Evolutionary conservation across 2,329 filamentous ascomycete genomes (phyloP), one percentile per base, ranked within the genome.

Genomic region (Dactylellina haptotyla): DNA sequence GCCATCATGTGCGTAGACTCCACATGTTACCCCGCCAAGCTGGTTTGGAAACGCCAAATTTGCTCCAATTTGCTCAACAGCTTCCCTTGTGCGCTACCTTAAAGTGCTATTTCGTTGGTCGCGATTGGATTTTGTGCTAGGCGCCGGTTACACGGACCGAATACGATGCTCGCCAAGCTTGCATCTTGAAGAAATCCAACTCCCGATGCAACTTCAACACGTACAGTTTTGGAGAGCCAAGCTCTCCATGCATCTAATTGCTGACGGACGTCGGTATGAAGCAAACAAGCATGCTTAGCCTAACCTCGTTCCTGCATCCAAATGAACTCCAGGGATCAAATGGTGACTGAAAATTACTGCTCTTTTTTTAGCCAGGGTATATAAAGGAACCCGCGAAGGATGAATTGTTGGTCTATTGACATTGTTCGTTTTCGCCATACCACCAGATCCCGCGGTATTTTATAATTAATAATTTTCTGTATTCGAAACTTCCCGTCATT

Each of bases 101-200:
- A 14, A 41, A 41, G 4, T 14, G 4, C 37, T 41, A 41, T 41
- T 41, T 41, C 14, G 12, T 16, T 41, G 4, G 12, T n/a, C 12
- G 20, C 8, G 4, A 46, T 5, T 51, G 20, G 18, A 39, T 32
- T 6, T 3, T 28, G 57, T 53, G 14, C 32, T 6, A 14, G 14
- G 6, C 6, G 32, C 32, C 59, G 59, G 59, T 54, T 64, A 56
- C 59, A 54, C 59, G 59, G 59, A 53, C 59, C 59, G 59, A 54
- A 37, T 23, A 10, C 18, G 48, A 45, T 54, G 18, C 32, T 26
- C 48, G 59, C 59, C 59, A 64, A 64, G 59, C n/a, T 54, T 4
- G 4, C 32, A 26, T 32, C 32, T 64, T 54, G 39, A 14, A 48
- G 39, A 51, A 64, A 54, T 64, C 32, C 59, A 64, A 64, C 59